Evolutionary conservation across 2,329 filamentous ascomycete species (phyloP).

Genomic region (Colletotrichum chrysophilum): DNA sequence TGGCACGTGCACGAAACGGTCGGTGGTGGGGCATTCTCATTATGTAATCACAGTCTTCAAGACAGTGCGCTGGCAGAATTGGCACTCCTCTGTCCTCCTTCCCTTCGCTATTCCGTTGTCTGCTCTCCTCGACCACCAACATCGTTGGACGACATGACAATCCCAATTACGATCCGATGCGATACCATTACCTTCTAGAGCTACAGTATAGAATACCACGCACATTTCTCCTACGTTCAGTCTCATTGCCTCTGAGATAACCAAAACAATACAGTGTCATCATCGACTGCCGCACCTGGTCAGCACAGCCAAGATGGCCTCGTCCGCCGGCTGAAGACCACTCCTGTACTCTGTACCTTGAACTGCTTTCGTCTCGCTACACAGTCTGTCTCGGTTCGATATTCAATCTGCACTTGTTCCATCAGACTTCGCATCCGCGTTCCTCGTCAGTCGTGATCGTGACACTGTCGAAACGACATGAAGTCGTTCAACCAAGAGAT

Average conservation of each 20-base stretch:
- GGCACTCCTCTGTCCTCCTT: not conserved
- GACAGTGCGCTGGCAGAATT: not conserved
- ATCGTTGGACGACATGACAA: not conserved
- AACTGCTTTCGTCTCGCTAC: not conserved
- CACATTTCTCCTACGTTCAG: rapidly evolving
- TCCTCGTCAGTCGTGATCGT: not conserved
- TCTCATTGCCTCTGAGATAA: not conserved
- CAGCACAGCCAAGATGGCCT: not conserved
- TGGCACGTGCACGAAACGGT: not conserved
- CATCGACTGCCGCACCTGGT: not conserved
- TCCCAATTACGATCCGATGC: not conserved
- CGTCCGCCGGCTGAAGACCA: not conserved
- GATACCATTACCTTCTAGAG: not conserved
- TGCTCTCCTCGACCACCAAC: not conserved
- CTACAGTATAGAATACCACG: not conserved
- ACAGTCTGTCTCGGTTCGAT: not conserved
- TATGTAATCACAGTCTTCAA: not conserved
- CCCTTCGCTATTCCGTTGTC: not conserved
- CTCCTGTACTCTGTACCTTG: not conserved
- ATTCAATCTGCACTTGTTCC: not conserved
- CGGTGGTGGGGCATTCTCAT: not conserved
- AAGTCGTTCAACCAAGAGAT: not conserved
- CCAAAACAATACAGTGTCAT: not conserved
- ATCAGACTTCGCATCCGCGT: not conserved
- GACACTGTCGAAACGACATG: not conserved